A percentile compares a stretch with the other conserved stretches of the same genome.
Evolutionary conservation across 2,329 filamentous ascomycete genomes (phyloP).

Genomic region (Beauveria australis): DNA sequence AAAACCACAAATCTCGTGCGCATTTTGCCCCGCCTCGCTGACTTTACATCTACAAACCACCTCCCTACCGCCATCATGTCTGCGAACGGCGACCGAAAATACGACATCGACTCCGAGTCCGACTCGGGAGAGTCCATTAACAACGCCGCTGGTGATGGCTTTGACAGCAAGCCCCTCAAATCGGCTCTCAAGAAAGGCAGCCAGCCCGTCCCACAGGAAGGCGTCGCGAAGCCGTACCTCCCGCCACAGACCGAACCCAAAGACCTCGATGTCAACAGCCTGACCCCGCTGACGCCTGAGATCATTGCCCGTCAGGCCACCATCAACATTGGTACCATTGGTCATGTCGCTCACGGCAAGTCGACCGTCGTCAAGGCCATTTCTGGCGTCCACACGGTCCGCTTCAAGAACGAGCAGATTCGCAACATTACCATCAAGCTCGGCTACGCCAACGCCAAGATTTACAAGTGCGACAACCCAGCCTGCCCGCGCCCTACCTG

Average conservation of each 20-base stretch:
- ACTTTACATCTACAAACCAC: slow-evolving; percentile 7
- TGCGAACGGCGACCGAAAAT: slow-evolving; percentile 52
- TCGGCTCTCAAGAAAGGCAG: slow-evolving; percentile 73
- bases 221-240: slow-evolving; percentile 43
- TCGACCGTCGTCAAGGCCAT: slow-evolving; percentile 99
- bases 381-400: slow-evolving; percentile 95
- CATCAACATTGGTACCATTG: slow-evolving; percentile 98
- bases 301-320: slow-evolving; percentile 97
- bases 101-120: slow-evolving; percentile 66
- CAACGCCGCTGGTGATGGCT: slow-evolving; percentile 46
- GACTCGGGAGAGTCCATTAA: slow-evolving; percentile 58
- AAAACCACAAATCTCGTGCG: slow-evolving; percentile 13
- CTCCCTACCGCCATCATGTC: slow-evolving; percentile 35
- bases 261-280: slow-evolving; percentile 70
- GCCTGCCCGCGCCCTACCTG: slow-evolving; percentile 90
- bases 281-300: slow-evolving; percentile 85
- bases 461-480: slow-evolving; percentile 94
- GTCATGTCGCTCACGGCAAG: slow-evolving; percentile 97
- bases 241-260: slow-evolving; percentile 91
- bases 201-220: slow-evolving; percentile 46
- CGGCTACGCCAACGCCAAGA: slow-evolving; percentile 98
- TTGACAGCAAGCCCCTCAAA: slow-evolving; percentile 63
- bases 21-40: slow-evolving; percentile 10
- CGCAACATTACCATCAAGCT: slow-evolving; percentile 99
- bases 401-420: slow-evolving; percentile 99